Conservation (phyloP, 306 rosid species). For the Herpetospermum pedunculosum region DNA sequence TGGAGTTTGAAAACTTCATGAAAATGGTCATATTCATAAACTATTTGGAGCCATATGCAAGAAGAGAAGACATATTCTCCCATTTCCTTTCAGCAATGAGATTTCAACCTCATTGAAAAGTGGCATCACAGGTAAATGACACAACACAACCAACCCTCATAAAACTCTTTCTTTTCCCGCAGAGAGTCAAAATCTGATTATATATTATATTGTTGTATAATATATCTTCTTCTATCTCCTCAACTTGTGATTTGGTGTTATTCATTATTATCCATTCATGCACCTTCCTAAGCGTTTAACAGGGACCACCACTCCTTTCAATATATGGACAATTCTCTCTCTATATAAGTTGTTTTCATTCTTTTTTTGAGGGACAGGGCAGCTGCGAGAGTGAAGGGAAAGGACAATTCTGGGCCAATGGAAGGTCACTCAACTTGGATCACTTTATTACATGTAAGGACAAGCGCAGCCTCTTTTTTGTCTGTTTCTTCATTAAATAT, state of each 20-base stretch:
- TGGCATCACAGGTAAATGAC: not conserved
- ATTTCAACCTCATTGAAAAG: not conserved
- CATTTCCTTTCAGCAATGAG: not conserved
- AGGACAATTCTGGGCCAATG: not conserved
- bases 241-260: not conserved
- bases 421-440: not conserved
- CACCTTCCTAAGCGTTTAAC: not conserved
- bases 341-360: not conserved
- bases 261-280: conserved; percentile 5
- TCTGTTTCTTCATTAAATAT: not conserved
- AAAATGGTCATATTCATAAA: too few species aligned
- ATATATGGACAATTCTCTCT: not conserved
- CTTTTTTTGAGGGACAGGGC: not conserved
- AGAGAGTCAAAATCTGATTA: not conserved
- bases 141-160: not conserved
- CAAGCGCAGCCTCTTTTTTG: conserved; percentile 14
- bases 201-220: not conserved
- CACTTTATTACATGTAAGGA: not conserved
- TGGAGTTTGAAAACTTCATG: too few species aligned
- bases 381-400: not conserved
- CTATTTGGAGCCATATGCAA: not conserved
- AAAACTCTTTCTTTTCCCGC: not conserved
- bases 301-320: not conserved
- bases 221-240: not conserved
- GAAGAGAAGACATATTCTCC: not conserved